These are phyloP conservation scores for Prunus fruticosa DNA, from an alignment of 306 rosid species.

Conservation along the genomic window DNA sequence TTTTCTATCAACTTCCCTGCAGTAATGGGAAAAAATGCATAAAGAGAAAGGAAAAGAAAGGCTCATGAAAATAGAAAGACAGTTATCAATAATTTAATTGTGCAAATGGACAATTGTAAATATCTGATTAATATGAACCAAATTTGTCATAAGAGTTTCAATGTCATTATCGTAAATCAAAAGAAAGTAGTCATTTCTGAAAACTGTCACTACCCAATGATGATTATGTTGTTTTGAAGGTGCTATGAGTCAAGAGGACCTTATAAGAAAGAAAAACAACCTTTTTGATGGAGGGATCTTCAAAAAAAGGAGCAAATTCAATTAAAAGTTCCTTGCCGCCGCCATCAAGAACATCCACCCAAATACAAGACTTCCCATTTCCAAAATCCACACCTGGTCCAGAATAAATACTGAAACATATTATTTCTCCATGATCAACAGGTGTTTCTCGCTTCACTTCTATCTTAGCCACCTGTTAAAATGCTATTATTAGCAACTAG, in stretches of 20 bases:
- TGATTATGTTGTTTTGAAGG: neutral
- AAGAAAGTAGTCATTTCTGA: neutral
- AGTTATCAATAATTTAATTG: neutral
- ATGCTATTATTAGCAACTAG: constrained; percentile 31
- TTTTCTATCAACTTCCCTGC: neutral
- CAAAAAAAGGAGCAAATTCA: constrained; percentile 74
- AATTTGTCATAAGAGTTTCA: neutral
- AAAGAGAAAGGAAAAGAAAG: neutral
- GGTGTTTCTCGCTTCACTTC: constrained; percentile 91
- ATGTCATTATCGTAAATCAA: neutral
- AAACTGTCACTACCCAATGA: neutral
- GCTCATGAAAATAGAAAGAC: neutral
- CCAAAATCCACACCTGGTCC: constrained; percentile 90
- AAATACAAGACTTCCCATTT: constrained; percentile 82
- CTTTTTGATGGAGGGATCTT: constrained; percentile 75
- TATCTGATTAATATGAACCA: constrained; percentile 1
- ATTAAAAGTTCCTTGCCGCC: constrained; percentile 72
- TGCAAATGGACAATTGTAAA: neutral
- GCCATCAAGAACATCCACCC: constrained; percentile 99
- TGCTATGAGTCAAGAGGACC: constrained; percentile 9
- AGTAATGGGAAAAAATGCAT: neutral
- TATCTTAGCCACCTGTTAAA: constrained; percentile 78
- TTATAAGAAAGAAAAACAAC: constrained; percentile 40
- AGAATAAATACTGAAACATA: constrained; percentile 85
- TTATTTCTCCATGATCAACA: constrained; percentile 91